Evolutionary conservation across 768 basidiomycete genomes (phyloP).

Genomic region (Amyloporia xantha): DNA sequence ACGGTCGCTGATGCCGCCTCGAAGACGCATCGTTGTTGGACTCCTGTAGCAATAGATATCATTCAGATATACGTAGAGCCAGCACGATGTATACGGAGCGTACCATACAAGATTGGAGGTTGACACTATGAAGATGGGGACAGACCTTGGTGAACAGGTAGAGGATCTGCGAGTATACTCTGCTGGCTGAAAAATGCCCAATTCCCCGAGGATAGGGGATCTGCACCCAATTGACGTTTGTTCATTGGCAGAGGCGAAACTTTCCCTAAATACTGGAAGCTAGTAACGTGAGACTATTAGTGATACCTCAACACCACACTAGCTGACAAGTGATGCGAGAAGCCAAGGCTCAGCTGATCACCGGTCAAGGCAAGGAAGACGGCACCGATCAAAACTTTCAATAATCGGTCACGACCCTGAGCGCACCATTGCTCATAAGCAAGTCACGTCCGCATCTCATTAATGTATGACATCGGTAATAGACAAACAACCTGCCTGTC

Average conservation of each 20-base stretch:
- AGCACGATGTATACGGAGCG: too few species aligned
- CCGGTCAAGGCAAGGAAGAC: not conserved
- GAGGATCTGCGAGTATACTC: too few species aligned
- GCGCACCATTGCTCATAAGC: not conserved
- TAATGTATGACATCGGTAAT: not conserved
- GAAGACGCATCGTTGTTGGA: conserved; percentile 6
- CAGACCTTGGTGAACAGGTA: too few species aligned
- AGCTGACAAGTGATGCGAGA: not conserved
- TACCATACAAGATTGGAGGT: too few species aligned
- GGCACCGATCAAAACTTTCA: not conserved
- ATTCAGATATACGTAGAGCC: too few species aligned
- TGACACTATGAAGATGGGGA: too few species aligned
- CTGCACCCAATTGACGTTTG: conserved; percentile 19
- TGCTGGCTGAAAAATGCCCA: too few species aligned
- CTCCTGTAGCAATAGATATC: conserved; percentile 7
- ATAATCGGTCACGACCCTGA: conserved; percentile 1
- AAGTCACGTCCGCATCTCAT: not conserved
- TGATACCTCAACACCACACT: conserved; percentile 3
- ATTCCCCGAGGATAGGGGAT: conserved; percentile 15
- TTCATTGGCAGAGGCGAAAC: conserved; percentile 20
- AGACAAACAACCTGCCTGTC: conserved; percentile 1
- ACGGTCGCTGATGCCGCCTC: conserved; percentile 15
- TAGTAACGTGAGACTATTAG: conserved; percentile 2
- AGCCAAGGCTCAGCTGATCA: conserved; percentile 5
- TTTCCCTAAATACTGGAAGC: not conserved